phyloP scores from a whole-genome alignment of 192 early-diverging fungal genomes.

The Oehlia diaphana region DNA sequence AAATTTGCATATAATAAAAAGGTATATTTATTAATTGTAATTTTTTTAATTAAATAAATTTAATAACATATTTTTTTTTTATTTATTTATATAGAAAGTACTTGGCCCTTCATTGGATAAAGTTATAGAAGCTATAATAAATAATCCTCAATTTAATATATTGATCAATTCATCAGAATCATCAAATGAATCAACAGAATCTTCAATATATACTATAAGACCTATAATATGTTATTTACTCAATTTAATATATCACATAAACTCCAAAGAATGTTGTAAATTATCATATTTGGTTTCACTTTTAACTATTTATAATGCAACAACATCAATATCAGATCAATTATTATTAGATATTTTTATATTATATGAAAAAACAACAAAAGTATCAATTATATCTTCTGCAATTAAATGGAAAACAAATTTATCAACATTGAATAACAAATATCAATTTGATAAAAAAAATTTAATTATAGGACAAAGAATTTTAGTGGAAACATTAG shows the following conservation, averaged over 20 bases:
- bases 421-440: conserved; percentile 31
- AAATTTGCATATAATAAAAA: conserved; percentile 40
- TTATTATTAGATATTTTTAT: conserved; percentile 54
- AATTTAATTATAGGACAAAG: conserved; percentile 38
- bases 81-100: neutral
- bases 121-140: conserved; percentile 43
- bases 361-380: conserved; percentile 57
- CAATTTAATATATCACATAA: conserved; percentile 47
- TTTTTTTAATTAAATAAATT: neutral
- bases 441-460: conserved; percentile 39
- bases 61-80: neutral
- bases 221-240: conserved; percentile 53
- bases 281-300: conserved; percentile 49
- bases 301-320: conserved; percentile 58
- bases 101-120: conserved; percentile 39
- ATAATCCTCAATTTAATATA: conserved; percentile 40
- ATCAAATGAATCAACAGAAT: conserved; percentile 32
- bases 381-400: conserved; percentile 58
- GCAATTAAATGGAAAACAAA: conserved; percentile 60
- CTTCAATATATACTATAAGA: conserved; percentile 38
- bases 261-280: conserved; percentile 51
- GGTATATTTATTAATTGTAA: neutral
- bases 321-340: conserved; percentile 53
- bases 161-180: conserved; percentile 25
- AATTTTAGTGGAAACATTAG: conserved; percentile 58